Evolutionary conservation across 257 asterid genomes (phyloP).

Genomic region (Jaltomata sinuosa): DNA sequence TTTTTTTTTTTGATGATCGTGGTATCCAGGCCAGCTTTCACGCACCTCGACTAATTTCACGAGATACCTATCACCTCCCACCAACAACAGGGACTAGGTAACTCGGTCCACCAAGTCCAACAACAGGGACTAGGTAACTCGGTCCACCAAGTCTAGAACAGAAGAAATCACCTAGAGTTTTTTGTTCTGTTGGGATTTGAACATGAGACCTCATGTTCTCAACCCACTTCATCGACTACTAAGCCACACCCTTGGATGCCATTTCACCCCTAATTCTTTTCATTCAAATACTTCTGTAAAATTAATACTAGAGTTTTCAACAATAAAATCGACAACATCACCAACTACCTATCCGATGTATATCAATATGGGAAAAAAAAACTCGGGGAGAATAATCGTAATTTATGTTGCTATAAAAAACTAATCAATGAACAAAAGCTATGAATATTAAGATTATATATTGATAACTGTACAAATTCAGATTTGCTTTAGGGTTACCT

Average conservation of each 20-base stretch:
- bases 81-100: too few species aligned
- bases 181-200: too few species aligned
- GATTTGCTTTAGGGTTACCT: background rate
- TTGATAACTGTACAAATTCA: background rate
- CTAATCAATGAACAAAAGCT: background rate
- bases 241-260: too few species aligned
- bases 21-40: too few species aligned
- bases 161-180: too few species aligned
- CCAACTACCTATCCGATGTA: background rate
- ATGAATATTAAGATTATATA: background rate
- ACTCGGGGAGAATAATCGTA: background rate
- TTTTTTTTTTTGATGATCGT: background rate
- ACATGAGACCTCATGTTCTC: too few species aligned
- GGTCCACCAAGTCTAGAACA: too few species aligned
- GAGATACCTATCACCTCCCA: too few species aligned
- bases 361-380: background rate
- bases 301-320: background rate
- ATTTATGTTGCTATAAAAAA: background rate
- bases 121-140: too few species aligned
- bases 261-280: background rate
- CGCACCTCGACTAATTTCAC: too few species aligned
- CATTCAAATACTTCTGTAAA: background rate
- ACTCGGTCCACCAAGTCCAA: too few species aligned
- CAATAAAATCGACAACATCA: background rate
- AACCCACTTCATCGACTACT: too few species aligned